Evolutionary conservation across 768 basidiomycete genomes (phyloP).

Genomic region (Boletus tomentosulus): DNA sequence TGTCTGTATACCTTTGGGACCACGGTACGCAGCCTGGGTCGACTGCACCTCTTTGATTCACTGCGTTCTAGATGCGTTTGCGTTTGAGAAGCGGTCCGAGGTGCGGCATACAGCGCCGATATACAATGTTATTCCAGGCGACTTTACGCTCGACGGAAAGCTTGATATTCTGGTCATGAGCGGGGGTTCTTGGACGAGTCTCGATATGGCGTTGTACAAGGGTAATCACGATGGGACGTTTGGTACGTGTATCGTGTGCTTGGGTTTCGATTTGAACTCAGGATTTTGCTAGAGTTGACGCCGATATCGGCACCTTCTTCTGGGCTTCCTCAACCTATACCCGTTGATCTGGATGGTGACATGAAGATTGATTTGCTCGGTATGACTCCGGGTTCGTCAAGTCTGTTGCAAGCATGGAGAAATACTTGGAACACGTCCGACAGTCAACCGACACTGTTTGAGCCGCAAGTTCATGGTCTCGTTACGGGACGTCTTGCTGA

Average conservation of each 20-base stretch:
- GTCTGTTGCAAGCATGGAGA: constrained; percentile 65
- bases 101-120: constrained; percentile 57
- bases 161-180: constrained; percentile 91
- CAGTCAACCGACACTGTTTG: constrained; percentile 51
- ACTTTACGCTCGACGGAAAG: constrained; percentile 89
- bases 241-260: constrained; percentile 40
- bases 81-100: constrained; percentile 46
- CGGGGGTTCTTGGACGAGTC: constrained; percentile 43
- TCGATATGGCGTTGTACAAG: constrained; percentile 69
- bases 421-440: constrained; percentile 72
- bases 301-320: constrained; percentile 60
- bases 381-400: constrained; percentile 36
- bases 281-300: constrained; percentile 18
- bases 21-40: constrained; percentile 51
- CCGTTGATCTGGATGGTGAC: constrained; percentile 83
- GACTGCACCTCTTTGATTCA: constrained; percentile 1
- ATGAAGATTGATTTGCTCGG: constrained; percentile 89
- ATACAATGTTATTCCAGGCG: constrained; percentile 85
- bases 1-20: constrained; percentile 80
- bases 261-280: neutral
- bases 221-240: constrained; percentile 62
- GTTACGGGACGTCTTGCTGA: constrained; percentile 3
- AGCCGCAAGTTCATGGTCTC: constrained; percentile 47
- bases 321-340: constrained; percentile 72
- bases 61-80: constrained; percentile 48